A percentile compares a stretch with the other conserved stretches of the same genome.
phyloP scores from a whole-genome alignment of 2,329 filamentous ascomycete species.

The Phoma sp. region DNA sequence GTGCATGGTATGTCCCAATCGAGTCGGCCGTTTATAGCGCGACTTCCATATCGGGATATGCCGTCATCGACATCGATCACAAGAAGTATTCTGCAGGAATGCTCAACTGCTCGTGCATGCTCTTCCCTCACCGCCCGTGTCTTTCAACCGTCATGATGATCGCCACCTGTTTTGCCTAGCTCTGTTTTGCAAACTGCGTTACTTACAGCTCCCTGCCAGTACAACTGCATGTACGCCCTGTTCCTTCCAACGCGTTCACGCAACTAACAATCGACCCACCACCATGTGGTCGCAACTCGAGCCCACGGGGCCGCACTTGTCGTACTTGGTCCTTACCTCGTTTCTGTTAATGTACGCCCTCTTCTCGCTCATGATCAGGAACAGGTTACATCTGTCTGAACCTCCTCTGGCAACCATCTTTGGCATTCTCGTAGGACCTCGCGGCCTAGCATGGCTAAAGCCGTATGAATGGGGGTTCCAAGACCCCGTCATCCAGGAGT shows the following conservation, averaged over 20 bases:
- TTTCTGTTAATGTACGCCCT: slow-evolving; percentile 58
- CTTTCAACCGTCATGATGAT: slow-evolving; percentile 9
- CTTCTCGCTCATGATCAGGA: slow-evolving; percentile 56
- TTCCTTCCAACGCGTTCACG: background rate
- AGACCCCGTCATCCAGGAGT: slow-evolving; percentile 52
- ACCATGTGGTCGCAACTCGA: slow-evolving; percentile 54
- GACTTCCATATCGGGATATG: slow-evolving; percentile 11
- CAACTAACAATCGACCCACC: background rate
- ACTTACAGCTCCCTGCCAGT: background rate
- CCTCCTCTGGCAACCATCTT: slow-evolving; percentile 57
- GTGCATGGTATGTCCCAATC: slow-evolving; percentile 2
- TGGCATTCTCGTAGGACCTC: slow-evolving; percentile 55
- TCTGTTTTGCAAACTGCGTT: background rate
- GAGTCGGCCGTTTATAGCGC: slow-evolving; percentile 11
- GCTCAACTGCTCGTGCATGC: slow-evolving; percentile 1
- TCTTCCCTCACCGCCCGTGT: background rate
- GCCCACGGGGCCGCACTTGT: slow-evolving; percentile 55
- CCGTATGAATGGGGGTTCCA: slow-evolving; percentile 53
- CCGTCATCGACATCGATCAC: slow-evolving; percentile 22
- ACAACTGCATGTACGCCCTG: background rate
- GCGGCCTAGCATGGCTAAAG: slow-evolving; percentile 48
- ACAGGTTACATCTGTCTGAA: slow-evolving; percentile 58
- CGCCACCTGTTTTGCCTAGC: background rate
- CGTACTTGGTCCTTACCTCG: slow-evolving; percentile 54
- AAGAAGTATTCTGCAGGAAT: slow-evolving; percentile 7